Conservation (phyloP, 208 protist species). For the Leishmania amazonensis region DNA sequence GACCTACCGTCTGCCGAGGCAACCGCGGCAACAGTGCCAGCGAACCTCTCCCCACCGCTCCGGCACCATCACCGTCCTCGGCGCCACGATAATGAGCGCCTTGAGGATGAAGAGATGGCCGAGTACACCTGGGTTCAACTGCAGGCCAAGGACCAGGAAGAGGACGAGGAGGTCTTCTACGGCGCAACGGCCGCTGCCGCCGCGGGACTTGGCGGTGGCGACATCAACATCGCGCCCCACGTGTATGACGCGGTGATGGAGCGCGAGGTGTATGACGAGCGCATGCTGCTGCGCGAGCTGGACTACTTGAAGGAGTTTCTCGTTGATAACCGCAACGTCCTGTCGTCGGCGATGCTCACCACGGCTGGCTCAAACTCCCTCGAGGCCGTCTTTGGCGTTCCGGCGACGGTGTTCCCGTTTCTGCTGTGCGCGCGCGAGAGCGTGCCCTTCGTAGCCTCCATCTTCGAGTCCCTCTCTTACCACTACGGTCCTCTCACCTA, state of each 20-base stretch:
- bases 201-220: slow-evolving; percentile 21
- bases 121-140: slow-evolving; percentile 30
- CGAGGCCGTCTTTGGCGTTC: slow-evolving; percentile 86
- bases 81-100: background rate
- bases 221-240: slow-evolving; percentile 36
- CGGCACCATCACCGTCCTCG: background rate
- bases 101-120: slow-evolving; percentile 15
- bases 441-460: slow-evolving; percentile 61
- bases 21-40: background rate
- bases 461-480: slow-evolving; percentile 54
- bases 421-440: slow-evolving; percentile 77
- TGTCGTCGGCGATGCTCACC: slow-evolving; percentile 76
- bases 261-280: slow-evolving; percentile 40
- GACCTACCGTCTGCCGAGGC: background rate
- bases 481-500: slow-evolving; percentile 69
- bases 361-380: slow-evolving; percentile 70
- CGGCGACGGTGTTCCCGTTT: slow-evolving; percentile 86
- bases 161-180: slow-evolving; percentile 47
- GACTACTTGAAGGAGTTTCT: slow-evolving; percentile 76
- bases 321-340: slow-evolving; percentile 64
- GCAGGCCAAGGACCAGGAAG: slow-evolving; percentile 29
- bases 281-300: slow-evolving; percentile 68
- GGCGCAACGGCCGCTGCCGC: slow-evolving; percentile 25
- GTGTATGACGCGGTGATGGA: slow-evolving; percentile 37
- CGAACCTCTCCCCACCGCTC: background rate